These are phyloP conservation scores for Moricandia arvensis DNA, from an alignment of 345 rosid species.

Conservation along the genomic window DNA sequence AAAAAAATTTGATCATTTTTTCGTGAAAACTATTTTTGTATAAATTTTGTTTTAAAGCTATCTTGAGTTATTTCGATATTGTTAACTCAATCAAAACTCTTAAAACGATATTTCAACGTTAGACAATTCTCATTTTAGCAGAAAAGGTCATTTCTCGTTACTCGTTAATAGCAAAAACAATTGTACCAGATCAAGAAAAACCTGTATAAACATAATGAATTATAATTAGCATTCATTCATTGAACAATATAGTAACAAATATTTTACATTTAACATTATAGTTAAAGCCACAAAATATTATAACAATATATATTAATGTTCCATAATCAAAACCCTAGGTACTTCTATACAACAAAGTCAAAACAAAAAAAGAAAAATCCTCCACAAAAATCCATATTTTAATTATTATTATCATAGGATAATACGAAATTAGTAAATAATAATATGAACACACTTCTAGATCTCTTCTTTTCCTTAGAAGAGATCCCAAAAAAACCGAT, in stretches of 20 bases:
- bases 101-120: not conserved
- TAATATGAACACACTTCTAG: slow-evolving; percentile 27
- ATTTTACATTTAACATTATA: slow-evolving; percentile 11
- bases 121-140: not conserved
- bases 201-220: too few species aligned
- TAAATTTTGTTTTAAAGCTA: too few species aligned
- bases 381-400: slow-evolving; percentile 11
- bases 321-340: not conserved
- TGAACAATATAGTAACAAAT: not conserved
- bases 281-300: not conserved
- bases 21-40: too few species aligned
- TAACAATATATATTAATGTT: not conserved
- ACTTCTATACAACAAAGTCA: slow-evolving; percentile 21
- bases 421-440: slow-evolving; percentile 31
- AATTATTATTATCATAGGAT: slow-evolving; percentile 5
- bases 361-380: not conserved
- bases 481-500: slow-evolving; percentile 7
- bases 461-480: slow-evolving; percentile 12
- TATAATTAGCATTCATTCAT: slow-evolving; percentile 15
- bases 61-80: too few species aligned
- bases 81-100: not conserved
- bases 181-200: not conserved
- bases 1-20: too few species aligned
- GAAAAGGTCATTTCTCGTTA: not conserved
- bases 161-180: not conserved